phyloP scores from a whole-genome alignment of 257 asterid species.

The Ophiorrhiza pumila region DNA sequence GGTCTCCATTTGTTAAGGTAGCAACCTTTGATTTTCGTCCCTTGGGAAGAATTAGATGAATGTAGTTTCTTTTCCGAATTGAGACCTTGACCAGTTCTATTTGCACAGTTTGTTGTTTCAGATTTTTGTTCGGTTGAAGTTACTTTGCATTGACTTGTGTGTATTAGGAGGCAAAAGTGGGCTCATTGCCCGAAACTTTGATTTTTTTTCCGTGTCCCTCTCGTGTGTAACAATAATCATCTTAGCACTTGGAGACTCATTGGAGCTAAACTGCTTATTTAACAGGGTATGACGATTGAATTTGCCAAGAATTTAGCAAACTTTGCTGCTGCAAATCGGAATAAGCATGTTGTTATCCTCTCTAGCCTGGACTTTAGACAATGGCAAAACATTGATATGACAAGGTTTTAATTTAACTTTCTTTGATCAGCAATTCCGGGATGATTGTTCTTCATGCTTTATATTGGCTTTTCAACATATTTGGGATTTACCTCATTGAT shows the following conservation, averaged over 20 bases:
- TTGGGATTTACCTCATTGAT: not conserved
- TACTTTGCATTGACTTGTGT: not conserved
- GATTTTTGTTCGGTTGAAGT: not conserved
- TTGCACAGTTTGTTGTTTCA: not conserved
- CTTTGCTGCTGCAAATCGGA: constrained; percentile 68
- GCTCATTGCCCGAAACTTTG: not conserved
- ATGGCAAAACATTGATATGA: constrained; percentile 74
- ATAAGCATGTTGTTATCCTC: constrained; percentile 66
- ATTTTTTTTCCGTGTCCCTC: not conserved
- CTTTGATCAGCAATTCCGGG: not conserved
- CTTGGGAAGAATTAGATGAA: too few relatives aligned
- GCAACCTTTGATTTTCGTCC: not conserved
- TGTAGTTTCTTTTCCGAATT: not conserved
- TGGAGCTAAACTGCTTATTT: constrained; percentile 19
- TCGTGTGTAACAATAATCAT: not conserved
- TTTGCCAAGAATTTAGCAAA: constrained; percentile 82
- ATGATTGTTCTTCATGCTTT: not conserved
- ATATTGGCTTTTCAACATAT: not conserved
- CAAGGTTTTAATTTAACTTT: constrained; percentile 42
- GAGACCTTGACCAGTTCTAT: not conserved
- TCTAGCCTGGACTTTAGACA: constrained; percentile 93
- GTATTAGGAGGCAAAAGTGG: not conserved
- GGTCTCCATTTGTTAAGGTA: constrained; percentile 93
- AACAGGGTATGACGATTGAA: constrained; percentile 85
- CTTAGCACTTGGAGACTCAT: not conserved